These are phyloP conservation scores for Venturia effusa DNA, from an alignment of 2,329 filamentous ascomycete species.

Conservation along the genomic window DNA sequence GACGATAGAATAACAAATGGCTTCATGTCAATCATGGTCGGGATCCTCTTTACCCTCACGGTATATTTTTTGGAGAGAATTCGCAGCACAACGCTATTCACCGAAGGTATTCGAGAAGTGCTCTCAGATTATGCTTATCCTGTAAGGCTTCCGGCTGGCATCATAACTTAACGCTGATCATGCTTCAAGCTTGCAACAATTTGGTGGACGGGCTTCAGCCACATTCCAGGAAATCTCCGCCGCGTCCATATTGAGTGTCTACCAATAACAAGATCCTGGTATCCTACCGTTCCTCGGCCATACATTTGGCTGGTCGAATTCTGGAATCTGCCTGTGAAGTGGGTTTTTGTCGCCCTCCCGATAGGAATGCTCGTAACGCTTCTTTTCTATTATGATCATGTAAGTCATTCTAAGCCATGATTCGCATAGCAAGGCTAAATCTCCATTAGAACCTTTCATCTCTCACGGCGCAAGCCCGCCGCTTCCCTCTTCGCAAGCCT, in stretches of 20 bases:
- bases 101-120: background rate
- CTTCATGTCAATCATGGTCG: constrained; percentile 39
- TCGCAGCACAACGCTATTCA: constrained; percentile 5
- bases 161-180: background rate
- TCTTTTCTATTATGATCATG: constrained; percentile 84
- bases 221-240: constrained; percentile 52
- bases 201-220: constrained; percentile 9
- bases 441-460: constrained; percentile 19
- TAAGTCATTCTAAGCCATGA: constrained; percentile 24
- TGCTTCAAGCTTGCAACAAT: constrained; percentile 5
- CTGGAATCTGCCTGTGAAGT: constrained; percentile 61
- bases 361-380: constrained; percentile 77
- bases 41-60: constrained; percentile 41
- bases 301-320: constrained; percentile 65
- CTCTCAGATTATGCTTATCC: constrained; percentile 10
- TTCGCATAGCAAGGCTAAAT: background rate
- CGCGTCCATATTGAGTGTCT: constrained; percentile 57
- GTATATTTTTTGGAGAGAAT: constrained; percentile 41
- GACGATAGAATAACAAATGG: constrained; percentile 30
- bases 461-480: constrained; percentile 44
- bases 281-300: constrained; percentile 43
- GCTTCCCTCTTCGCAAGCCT: constrained; percentile 46
- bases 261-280: constrained; percentile 68
- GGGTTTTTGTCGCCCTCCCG: constrained; percentile 77
- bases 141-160: background rate